These are phyloP conservation scores for Linnemannia hyalina DNA, from an alignment of 192 early-diverging fungal genomes.

Conservation along the genomic window DNA sequence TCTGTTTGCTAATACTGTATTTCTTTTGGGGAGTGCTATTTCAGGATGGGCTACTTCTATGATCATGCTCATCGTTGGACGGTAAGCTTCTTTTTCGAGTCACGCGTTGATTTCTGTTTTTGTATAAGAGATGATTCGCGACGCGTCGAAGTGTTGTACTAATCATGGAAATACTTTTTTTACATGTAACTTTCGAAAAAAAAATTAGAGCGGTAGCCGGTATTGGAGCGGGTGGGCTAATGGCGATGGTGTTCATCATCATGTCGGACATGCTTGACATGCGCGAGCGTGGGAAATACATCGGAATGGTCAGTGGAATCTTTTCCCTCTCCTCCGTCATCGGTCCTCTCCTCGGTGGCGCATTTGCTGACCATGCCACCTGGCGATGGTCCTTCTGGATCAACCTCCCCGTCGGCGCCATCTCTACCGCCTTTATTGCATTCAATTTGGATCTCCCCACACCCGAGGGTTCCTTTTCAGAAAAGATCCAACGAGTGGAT, in stretches of 20 bases:
- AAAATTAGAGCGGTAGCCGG: slow-evolving; percentile 67
- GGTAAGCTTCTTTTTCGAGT: slow-evolving; percentile 3
- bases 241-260: slow-evolving; percentile 74
- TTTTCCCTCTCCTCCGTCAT: slow-evolving; percentile 71
- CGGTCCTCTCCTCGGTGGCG: slow-evolving; percentile 76
- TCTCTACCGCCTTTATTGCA: slow-evolving; percentile 49
- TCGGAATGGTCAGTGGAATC: slow-evolving; percentile 67
- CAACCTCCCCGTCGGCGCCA: slow-evolving; percentile 56
- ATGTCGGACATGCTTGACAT: slow-evolving; percentile 75
- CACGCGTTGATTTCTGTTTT: background rate
- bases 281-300: slow-evolving; percentile 73
- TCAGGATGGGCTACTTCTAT: slow-evolving; percentile 70
- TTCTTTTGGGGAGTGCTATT: slow-evolving; percentile 65
- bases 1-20: slow-evolving; percentile 63
- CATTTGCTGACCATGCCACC: slow-evolving; percentile 69
- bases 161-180: too few relatives aligned
- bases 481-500: slow-evolving; percentile 72
- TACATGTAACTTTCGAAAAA: too few relatives aligned
- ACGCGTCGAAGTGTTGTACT: too few relatives aligned
- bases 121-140: background rate
- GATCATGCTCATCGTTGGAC: slow-evolving; percentile 69
- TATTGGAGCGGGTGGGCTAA: slow-evolving; percentile 72
- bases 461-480: slow-evolving; percentile 51
- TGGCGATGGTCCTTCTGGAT: slow-evolving; percentile 83
- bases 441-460: slow-evolving; percentile 64